phyloP scores from a whole-genome alignment of 2,329 filamentous ascomycete species.

The Cercospora citrullina region DNA sequence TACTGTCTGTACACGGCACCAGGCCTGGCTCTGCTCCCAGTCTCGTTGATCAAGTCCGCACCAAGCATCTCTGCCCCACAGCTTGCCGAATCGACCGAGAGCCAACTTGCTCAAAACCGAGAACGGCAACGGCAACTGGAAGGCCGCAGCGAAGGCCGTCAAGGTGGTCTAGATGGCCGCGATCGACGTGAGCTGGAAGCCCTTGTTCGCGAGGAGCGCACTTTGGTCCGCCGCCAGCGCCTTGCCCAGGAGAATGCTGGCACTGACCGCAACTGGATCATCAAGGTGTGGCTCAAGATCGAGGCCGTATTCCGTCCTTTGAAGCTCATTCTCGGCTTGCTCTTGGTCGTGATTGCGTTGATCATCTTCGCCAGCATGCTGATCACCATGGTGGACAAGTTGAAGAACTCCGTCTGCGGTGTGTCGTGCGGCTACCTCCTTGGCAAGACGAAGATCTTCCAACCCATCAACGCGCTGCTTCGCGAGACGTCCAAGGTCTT shows the following conservation, averaged over 20 bases:
- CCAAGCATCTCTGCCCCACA: conserved; percentile 81
- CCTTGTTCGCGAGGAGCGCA: conserved; percentile 86
- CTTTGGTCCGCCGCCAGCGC: conserved; percentile 82
- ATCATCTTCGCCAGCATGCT: conserved; percentile 89
- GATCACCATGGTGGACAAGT: conserved; percentile 93
- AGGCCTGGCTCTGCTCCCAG: conserved; percentile 83
- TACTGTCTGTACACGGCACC: conserved; percentile 88
- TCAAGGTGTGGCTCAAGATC: conserved; percentile 74
- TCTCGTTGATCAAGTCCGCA: conserved; percentile 88
- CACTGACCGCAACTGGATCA: conserved; percentile 71
- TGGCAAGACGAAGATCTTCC: conserved; percentile 84
- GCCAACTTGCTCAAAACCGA: conserved; percentile 81
- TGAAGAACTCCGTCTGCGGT: conserved; percentile 91
- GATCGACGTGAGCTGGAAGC: conserved; percentile 86
- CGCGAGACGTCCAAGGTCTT: conserved; percentile 79
- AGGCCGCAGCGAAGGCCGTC: conserved; percentile 74
- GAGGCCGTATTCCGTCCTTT: conserved; percentile 82
- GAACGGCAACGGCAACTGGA: conserved; percentile 92
- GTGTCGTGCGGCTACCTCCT: conserved; percentile 88
- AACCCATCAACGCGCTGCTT: conserved; percentile 89
- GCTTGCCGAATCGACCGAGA: conserved; percentile 72
- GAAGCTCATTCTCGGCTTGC: conserved; percentile 79
- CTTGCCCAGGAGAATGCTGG: conserved; percentile 80
- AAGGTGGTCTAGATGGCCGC: conserved; percentile 74
- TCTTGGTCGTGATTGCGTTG: conserved; percentile 72